Evolutionary conservation across 495 filamentous ascomycete species (phyloP), one percentile per base, ranked within the genome.

Genomic region (Penicillium lagena): DNA sequence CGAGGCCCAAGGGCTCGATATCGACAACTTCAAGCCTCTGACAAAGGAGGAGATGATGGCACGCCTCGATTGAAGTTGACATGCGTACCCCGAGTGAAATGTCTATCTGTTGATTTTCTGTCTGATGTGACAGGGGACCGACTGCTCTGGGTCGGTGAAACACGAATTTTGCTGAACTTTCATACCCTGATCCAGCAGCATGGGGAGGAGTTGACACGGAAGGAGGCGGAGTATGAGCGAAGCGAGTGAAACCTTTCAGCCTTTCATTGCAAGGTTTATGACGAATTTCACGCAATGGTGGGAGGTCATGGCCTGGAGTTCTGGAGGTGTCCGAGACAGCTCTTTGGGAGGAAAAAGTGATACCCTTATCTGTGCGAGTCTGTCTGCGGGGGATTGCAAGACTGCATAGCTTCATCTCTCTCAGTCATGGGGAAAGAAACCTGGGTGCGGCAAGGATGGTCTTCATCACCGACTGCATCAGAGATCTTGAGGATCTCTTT

Each of bases 1-100:
- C 40, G 78, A 80, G 38, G 75, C 79, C 31, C 82, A 81, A 35
- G 90, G 90, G 30, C 78, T 98, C 49, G 90, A 96, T 65, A 87
- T 95, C 62, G 86, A 97, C 63, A 91, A 90, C 62, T 90, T 98
- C 62, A 86, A 78, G 51, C 93, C 93, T 11, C 78, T 97, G 70
- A 65, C 83, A 40, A 93, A 89, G 71, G 82, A 90, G 47, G 89
- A 97, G 59, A 98, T 98, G 93, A 86, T 95, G 78, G 93, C 93
- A 35, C 89, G 89, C 63, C 77, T 98, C 67, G 93, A 98, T 70
- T 98, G 89, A 94, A 58, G 50, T 48, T 48, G 52, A 57, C 13
- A 17, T 43, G 47, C 50, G 51, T 51, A 54, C 55, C 62, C 59
- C 52, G 70, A 76, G 62, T 49, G 56, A 61, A 51, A 73, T 51